phyloP scores from a whole-genome alignment of 2,329 filamentous ascomycete species.

The Fusarium buxicola region DNA sequence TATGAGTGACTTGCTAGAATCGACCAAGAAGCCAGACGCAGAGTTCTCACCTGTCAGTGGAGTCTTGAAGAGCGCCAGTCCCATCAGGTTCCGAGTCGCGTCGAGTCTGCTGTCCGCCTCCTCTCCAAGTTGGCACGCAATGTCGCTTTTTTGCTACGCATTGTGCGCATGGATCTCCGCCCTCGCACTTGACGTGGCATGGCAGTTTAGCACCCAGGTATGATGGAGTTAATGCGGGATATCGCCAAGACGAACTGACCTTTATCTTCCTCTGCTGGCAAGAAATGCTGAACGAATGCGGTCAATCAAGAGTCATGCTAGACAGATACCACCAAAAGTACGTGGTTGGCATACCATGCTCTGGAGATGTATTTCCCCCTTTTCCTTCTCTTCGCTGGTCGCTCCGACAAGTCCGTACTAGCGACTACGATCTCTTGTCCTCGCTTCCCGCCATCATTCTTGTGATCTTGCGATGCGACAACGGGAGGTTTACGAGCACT shows the following conservation, averaged over 20 bases:
- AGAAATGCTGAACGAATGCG: constrained; percentile 18
- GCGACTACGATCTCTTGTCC: not conserved
- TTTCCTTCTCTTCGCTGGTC: constrained; percentile 31
- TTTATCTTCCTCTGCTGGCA: constrained; percentile 37
- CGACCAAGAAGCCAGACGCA: too few species aligned
- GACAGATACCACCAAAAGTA: not conserved
- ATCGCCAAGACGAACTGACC: constrained; percentile 1
- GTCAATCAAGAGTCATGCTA: not conserved
- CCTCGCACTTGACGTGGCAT: constrained; percentile 20
- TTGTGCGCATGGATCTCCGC: constrained; percentile 30
- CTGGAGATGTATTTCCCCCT: constrained; percentile 37
- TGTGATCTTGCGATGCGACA: not conserved
- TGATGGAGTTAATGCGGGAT: not conserved
- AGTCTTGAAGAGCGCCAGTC: not conserved
- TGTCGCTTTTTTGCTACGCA: constrained; percentile 25
- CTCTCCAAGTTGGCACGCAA: constrained; percentile 21
- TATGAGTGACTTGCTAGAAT: not conserved
- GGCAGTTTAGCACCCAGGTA: not conserved
- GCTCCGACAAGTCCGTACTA: not conserved
- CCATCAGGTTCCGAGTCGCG: not conserved
- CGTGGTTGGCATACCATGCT: constrained; percentile 21
- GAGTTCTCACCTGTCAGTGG: not conserved
- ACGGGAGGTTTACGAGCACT: not conserved
- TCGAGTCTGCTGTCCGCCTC: constrained; percentile 12
- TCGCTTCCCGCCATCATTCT: constrained; percentile 5